Evolutionary conservation across 768 basidiomycete genomes (phyloP), one percentile per base, ranked within the genome.

Genomic region (Tubosaeta sp.): DNA sequence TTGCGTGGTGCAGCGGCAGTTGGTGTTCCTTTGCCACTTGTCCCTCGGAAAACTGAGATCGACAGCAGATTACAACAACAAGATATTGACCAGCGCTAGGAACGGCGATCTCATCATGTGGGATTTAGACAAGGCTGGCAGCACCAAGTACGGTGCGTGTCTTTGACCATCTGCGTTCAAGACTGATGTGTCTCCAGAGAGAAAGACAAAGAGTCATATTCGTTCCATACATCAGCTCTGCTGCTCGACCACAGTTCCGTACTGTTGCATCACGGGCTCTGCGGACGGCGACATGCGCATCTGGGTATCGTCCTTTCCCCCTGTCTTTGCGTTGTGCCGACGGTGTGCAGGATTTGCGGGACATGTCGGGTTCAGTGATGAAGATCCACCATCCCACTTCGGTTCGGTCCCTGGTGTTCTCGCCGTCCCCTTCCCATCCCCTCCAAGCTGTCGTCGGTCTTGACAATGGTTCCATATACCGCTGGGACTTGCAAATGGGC

Each of bases 31-130:
- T 8, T 49, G 46, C 31, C 31, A 35, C 24, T 1, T 6, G 6
- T 8, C 13, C 36, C 36, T 7, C 21, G 10, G n/a, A 19, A 9
- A 18, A 30, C 45, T 49, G 24, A 61, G 38, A 45, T 41, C n/a
- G 0, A 44, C 53, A 18, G 34, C 54, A 90, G 88, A 66, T 11
- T 88, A 81, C 69, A 81, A 72, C 63, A 82, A 83, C 66, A 91
- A 90, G 69, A 80, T 90, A 44, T 66, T 91, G 19, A 90, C 89
- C 3, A 88, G 87, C 60, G 86, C 86, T 2, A 73, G 85, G 14
- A 90, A 89, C 55, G 89, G 89, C 1, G 89, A 90, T 47, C 76
- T 91, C 32, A 86, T 90, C 27, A 79, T 90, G 75, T 91, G 89
- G 89, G 87, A 90, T 63, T 57, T 90, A 25, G 80, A 83, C 58